phyloP scores from a whole-genome alignment of 768 basidiomycete species.

The Mycena pura region DNA sequence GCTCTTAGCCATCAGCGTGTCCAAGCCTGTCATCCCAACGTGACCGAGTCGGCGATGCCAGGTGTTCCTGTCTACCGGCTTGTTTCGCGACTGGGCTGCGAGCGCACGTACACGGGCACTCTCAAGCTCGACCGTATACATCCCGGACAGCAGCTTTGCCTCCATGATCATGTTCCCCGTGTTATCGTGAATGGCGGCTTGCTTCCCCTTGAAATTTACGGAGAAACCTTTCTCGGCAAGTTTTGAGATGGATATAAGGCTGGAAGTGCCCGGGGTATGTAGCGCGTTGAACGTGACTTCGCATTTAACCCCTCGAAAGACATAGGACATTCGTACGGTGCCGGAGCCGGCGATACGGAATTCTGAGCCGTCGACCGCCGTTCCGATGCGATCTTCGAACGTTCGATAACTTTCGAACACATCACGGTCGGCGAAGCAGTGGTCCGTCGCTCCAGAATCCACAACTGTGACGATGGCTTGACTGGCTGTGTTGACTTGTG shows the following conservation, averaged over 20 bases:
- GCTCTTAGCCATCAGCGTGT: not conserved
- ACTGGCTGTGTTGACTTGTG: not conserved
- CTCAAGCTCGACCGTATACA: not conserved
- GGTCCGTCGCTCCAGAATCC: not conserved
- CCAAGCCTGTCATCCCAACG: not conserved
- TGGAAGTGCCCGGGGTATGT: conserved; percentile 2
- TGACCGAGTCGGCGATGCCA: conserved; percentile 7
- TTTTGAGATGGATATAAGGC: conserved; percentile 3
- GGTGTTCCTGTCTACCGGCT: not conserved
- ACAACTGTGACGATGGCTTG: not conserved
- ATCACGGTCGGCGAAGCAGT: not conserved
- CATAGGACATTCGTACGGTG: not conserved
- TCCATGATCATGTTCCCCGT: not conserved
- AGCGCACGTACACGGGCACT: not conserved
- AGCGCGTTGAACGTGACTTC: not conserved
- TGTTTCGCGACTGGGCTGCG: not conserved
- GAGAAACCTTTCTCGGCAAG: not conserved
- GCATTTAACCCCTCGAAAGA: not conserved
- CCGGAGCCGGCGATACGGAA: conserved; percentile 1
- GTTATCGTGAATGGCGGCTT: too few relatives aligned
- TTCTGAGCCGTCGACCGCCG: not conserved
- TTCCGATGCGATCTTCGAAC: not conserved
- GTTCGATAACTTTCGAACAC: not conserved
- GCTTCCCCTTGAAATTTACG: not conserved
- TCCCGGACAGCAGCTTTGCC: not conserved